Base-by-base conservation (phyloP, 441 rosid species). In the Isatis lusitanica region DNA sequence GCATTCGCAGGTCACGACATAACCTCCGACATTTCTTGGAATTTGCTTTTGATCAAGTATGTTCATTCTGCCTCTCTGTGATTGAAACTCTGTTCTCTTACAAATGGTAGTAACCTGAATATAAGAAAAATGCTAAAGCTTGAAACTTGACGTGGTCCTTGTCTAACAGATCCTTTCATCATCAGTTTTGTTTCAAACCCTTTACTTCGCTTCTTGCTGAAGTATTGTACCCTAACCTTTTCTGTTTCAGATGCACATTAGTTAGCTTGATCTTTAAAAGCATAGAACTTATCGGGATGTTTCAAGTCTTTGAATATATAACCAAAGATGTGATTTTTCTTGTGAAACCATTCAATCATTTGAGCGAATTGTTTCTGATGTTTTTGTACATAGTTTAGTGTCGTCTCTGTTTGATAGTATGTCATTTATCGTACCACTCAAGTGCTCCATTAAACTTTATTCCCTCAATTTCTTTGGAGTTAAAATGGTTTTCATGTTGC, bases 11-110 rank as follows among this genome's bases (percentile, higher is more conserved):
- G 13, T 69, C 69, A 59, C 65, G 68, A 70, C 75, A 71, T 48
- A 79, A 59, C 76, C 77, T 86, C 71, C 90, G 94, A 59, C 74
- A 74, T 67, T 80, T 78, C 72, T 68, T 90, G 44, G 93, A 91
- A 82, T 91, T 91, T 77, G 81, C 75, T 42, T 35, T 87, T 62
- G 96, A 93, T 83, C 97, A 93, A 90, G 98, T 86, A 76, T 66
- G 51, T 56, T 74, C 59, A 43, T 65, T 66, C 59, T 59, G 6
- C 58, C n/a, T 50, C 57, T 66, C 38, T 65, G 0, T 64, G 16
- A 48, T 31, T 48, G 3, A 36, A 68, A 26, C 60, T 53, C 26
- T 64, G 5, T 17, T 5, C 17, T 64, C 6, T 40, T 18, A 63
- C 30, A 50, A 39, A 12, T 12, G 26, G 18, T 61, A 18, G 13